Conservation (phyloP, 805 yeast species). For the Suhomyces emberorum region DNA sequence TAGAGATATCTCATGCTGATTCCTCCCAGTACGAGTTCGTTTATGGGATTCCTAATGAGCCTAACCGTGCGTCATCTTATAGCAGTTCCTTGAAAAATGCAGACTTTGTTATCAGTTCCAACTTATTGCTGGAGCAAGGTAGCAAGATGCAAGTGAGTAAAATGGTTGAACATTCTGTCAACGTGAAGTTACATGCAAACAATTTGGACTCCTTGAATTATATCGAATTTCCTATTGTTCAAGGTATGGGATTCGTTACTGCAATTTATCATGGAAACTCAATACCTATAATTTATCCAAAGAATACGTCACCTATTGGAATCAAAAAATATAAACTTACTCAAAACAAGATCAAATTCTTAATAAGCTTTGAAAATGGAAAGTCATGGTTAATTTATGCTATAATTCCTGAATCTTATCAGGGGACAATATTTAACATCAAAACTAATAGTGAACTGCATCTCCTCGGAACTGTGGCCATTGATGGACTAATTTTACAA, state of each 20-base stretch:
- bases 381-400: slow-evolving; percentile 53
- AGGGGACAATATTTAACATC: no score
- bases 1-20: slow-evolving; percentile 60
- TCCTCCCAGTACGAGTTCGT: slow-evolving; percentile 43
- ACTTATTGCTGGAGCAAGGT: slow-evolving; percentile 37
- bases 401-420: no score
- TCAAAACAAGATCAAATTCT: no score
- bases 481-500: slow-evolving; percentile 51
- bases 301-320: no score
- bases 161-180: slow-evolving; percentile 50
- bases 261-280: slow-evolving; percentile 50
- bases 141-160: slow-evolving; percentile 43
- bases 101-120: slow-evolving; percentile 55
- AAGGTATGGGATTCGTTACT: slow-evolving; percentile 59
- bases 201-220: slow-evolving; percentile 27
- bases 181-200: slow-evolving; percentile 38
- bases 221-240: slow-evolving; percentile 50
- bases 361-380: no score
- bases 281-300: no score
- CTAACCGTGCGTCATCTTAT: slow-evolving; percentile 45
- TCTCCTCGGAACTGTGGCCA: no score
- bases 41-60: slow-evolving; percentile 43
- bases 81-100: slow-evolving; percentile 55
- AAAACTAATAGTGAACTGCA: no score
- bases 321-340: no score